Evolutionary conservation across 1,284 basidiomycete species (phyloP).

Genomic region (Cryptococcus amylolentus): DNA sequence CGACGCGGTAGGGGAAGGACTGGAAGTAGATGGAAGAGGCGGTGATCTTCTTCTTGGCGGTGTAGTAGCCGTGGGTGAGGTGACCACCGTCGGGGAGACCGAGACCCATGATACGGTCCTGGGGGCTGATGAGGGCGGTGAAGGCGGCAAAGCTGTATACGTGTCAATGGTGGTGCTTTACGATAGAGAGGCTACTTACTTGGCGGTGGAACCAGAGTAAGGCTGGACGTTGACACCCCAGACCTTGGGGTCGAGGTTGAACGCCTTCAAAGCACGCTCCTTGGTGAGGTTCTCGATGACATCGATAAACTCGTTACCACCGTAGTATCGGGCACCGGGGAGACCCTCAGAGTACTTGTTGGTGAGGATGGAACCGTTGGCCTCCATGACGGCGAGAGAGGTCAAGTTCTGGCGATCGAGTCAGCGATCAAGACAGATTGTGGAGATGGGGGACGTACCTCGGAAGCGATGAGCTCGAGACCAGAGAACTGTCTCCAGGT

Average conservation of each 20-base stretch:
- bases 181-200: conserved; percentile 54
- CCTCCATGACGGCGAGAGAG: conserved; percentile 90
- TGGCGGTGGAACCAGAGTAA: conserved; percentile 91
- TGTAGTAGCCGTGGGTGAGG: conserved; percentile 97
- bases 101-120: conserved; percentile 99
- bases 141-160: conserved; percentile 83
- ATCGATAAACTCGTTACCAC: conserved; percentile 96
- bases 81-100: conserved; percentile 98
- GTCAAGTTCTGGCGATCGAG: conserved; percentile 76
- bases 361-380: conserved; percentile 97
- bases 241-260: conserved; percentile 82
- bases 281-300: conserved; percentile 93
- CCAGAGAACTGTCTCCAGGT: conserved; percentile 98
- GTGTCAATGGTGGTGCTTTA: conserved; percentile 1
- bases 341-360: conserved; percentile 99
- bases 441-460: conserved; percentile 34
- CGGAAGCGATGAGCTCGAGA: conserved; percentile 61
- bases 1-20: conserved; percentile 91
- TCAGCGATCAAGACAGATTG: neutral
- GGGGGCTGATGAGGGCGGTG: conserved; percentile 93
- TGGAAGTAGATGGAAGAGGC: conserved; percentile 99
- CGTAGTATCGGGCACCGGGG: conserved; percentile 93
- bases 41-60: conserved; percentile 99
- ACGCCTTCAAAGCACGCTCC: conserved; percentile 92
- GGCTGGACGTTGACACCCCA: conserved; percentile 99